Evolutionary conservation across 2,329 filamentous ascomycete genomes (phyloP), one percentile per base, ranked within the genome.

Genomic region (Xylaria polymorpha): DNA sequence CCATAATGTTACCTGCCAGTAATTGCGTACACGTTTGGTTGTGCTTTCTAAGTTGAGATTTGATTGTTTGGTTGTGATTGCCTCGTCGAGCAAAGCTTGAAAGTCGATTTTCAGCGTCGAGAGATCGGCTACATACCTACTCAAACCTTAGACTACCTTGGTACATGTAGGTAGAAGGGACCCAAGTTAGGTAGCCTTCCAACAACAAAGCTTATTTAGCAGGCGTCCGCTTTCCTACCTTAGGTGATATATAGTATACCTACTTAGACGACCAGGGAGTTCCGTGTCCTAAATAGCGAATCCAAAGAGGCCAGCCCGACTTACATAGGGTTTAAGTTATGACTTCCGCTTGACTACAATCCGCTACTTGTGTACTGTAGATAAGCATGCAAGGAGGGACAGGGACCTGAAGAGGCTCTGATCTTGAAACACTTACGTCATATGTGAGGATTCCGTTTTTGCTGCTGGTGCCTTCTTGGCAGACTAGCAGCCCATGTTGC

Each of bases 351-450:
- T 9, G 25, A 32, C 48, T 51, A 51, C 25, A 51, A 51, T 53
- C 25, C 29, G 51, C 10, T 61, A 22, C 59, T 57, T 62, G 58
- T 53, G n/a, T n/a, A n/a, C 25, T 29, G 25, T 57, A 39, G 35
- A 43, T 61, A 55, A 22, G 41, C 61, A 50, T 65, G 66, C 57
- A 68, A 50, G 41, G 29, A 53, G 29, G 25, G 35, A 14, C 50
- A 53, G 25, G 50, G 43, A 39, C 39, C 35, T 56, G n/a, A 41
- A 25, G 61, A 68, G 57, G 57, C 66, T 66, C 51, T 53, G 53
- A 58, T 48, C 32, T 29, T 61, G 43, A 66, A 66, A 66, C 51
- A 41, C 57, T 25, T 68, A 68, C 66, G 66, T 68, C 62, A 68
- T 68, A n/a, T 14, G 37, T 41, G 10, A 61, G 46, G 3, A 8